A percentile compares a stretch with the other conserved stretches of the same genome.
Evolutionary conservation across 108 stramenopile genomes (phyloP).

Genomic region (Skeletonema grethae): DNA sequence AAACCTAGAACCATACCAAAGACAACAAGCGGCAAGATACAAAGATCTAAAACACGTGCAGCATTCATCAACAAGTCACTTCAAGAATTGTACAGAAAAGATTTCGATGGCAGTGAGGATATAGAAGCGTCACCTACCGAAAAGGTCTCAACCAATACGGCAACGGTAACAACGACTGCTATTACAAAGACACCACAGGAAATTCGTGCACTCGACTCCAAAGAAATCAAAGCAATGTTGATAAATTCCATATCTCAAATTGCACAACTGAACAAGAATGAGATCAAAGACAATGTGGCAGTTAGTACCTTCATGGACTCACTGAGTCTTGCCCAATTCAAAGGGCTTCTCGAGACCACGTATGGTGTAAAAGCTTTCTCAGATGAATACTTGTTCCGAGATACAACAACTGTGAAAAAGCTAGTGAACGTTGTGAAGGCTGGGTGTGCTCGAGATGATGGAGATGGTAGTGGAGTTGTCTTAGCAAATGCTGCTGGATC

Average conservation of each 20-base stretch:
- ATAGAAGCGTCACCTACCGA: slow-evolving; percentile 5
- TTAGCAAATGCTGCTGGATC: slow-evolving; percentile 9
- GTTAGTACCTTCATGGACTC: slow-evolving; percentile 83
- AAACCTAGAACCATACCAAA: slow-evolving; percentile 92
- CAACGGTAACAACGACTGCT: neutral
- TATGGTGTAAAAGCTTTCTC: slow-evolving; percentile 72
- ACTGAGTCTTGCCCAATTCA: slow-evolving; percentile 81
- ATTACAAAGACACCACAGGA: slow-evolving; percentile 16
- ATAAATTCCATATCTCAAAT: slow-evolving; percentile 60
- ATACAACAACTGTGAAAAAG: slow-evolving; percentile 71
- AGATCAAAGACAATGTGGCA: slow-evolving; percentile 57
- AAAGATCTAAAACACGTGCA: slow-evolving; percentile 89
- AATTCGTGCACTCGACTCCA: slow-evolving; percentile 55
- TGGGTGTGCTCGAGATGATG: slow-evolving; percentile 76
- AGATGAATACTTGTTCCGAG: slow-evolving; percentile 89
- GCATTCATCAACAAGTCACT: slow-evolving; percentile 68
- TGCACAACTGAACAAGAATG: slow-evolving; percentile 53
- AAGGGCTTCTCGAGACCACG: slow-evolving; percentile 71
- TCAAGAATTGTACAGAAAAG: slow-evolving; percentile 64
- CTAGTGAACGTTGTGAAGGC: slow-evolving; percentile 81
- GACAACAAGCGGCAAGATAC: slow-evolving; percentile 99
- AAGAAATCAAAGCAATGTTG: slow-evolving; percentile 65
- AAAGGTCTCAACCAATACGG: slow-evolving; percentile 1
- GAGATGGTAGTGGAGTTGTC: slow-evolving; percentile 21
- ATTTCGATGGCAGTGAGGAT: slow-evolving; percentile 29